Percentiles rank a stretch among this genome's conserved stretches.
These are phyloP conservation scores for Xylaria telfairii DNA, from an alignment of 495 filamentous ascomycete genomes.

Conservation along the genomic window DNA sequence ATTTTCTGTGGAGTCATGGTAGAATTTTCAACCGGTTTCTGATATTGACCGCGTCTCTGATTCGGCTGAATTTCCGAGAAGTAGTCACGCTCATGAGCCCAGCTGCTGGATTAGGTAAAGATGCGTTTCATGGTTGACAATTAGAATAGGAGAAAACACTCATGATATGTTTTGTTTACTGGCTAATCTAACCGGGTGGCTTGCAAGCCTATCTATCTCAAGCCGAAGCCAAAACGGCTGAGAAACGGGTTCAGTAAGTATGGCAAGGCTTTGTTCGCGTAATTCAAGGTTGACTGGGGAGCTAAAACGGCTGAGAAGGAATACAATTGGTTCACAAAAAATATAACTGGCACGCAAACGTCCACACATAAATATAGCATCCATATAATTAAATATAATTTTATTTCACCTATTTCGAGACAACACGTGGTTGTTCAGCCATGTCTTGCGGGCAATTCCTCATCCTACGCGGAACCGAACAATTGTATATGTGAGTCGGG, in stretches of 20 bases:
- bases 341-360: background rate
- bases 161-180: too few species aligned
- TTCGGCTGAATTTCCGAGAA: background rate
- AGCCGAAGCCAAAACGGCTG: background rate
- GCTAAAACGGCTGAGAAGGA: background rate
- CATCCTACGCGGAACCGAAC: background rate
- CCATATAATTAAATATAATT: background rate
- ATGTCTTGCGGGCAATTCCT: background rate
- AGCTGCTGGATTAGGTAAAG: background rate
- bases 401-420: background rate
- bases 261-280: background rate
- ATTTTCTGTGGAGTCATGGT: conserved; percentile 14
- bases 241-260: too few species aligned
- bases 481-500: background rate
- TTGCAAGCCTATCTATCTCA: background rate
- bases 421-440: conserved; percentile 1
- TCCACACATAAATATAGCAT: background rate
- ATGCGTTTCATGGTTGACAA: conserved; percentile 1
- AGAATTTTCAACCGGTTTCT: conserved; percentile 1
- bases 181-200: conserved; percentile 13
- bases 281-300: background rate
- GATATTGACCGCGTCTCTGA: background rate
- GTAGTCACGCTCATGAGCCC: background rate
- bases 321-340: background rate
- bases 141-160: background rate